Evolutionary conservation across 495 filamentous ascomycete species (phyloP), one percentile per base, ranked within the genome.

Genomic region (Aspergillus indologenus): DNA sequence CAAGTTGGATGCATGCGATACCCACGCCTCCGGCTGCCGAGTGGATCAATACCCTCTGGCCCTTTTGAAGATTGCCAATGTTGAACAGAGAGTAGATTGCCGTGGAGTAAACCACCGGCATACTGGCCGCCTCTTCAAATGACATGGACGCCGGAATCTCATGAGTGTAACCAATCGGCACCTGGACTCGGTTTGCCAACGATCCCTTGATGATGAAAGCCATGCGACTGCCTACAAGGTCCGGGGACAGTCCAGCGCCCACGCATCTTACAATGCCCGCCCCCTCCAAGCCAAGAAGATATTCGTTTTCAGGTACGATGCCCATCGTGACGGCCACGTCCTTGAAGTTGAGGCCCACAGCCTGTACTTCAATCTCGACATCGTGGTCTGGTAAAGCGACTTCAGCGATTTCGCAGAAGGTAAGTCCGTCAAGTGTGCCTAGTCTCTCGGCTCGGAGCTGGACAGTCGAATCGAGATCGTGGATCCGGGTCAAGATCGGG

Each of bases 11-110:
- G 3, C 70, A 66, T 20, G 73, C 73, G 53, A 77, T 68, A 5
- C 79, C 79, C 12, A 76, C 68, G 5, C 69, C 78, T 7, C 80
- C 78, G 4, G 75, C 65, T 0, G 69, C 77, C 15, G 73, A 63
- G 50, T 79, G 77, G 40, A 82, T 77, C 0, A 83, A 68, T 5
- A 81, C 63, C 0, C 67, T 68, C 54, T 72, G 63, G 40, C 62
- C 71, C 14, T 64, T 62, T 43, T 68, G 19, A 3, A 75, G 31
- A 12, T 65, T 54, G 1, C 65, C 72, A 31, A 76, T 20, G 40
- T 78, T 40, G 7, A 75, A 53, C 0, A 85, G 46, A 1, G 63
- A 59, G 60, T 79, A 76, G 0, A 80, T 58, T 0, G 73, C 63
- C 0, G 78, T 80, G 7, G 61, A 40, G 59, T 70, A 81, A 0